Evolutionary conservation across 1,284 basidiomycete species (phyloP).

Genomic region (Ustanciosporium gigantosporum): DNA sequence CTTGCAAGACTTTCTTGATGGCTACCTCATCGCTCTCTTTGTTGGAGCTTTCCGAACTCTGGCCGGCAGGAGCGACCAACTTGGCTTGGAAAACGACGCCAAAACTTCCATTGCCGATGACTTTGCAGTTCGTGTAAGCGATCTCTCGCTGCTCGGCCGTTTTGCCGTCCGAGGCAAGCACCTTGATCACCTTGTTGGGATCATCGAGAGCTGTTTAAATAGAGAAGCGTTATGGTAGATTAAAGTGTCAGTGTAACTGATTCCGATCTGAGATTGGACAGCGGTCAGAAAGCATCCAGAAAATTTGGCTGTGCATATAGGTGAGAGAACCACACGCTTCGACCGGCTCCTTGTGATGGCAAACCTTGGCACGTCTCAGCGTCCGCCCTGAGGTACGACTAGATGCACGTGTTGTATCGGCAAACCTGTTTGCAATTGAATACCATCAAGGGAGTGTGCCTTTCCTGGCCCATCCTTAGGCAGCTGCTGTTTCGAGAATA

Average conservation of each 20-base stretch:
- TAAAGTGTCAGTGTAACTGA: not conserved
- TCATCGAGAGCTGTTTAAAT: conserved; percentile 69
- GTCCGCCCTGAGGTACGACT: too few species aligned
- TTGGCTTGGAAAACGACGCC: conserved; percentile 89
- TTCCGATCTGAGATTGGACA: not conserved
- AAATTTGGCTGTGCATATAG: too few species aligned
- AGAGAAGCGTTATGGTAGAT: not conserved
- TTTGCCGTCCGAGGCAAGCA: conserved; percentile 92
- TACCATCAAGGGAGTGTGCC: too few species aligned
- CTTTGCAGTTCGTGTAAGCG: conserved; percentile 95
- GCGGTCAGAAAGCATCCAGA: not conserved
- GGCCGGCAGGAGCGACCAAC: conserved; percentile 63
- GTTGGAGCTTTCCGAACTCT: conserved; percentile 25
- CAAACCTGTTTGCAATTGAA: too few species aligned
- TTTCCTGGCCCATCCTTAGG: too few species aligned
- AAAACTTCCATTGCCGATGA: conserved; percentile 97
- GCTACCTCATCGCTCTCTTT: conserved; percentile 72
- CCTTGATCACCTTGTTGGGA: conserved; percentile 90
- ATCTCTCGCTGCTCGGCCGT: conserved; percentile 84
- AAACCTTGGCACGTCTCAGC: too few species aligned
- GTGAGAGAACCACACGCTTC: too few species aligned
- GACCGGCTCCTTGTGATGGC: too few species aligned
- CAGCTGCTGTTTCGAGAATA: too few species aligned
- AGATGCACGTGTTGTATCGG: too few species aligned
- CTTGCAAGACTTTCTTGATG: conserved; percentile 99